A percentile compares a stretch with the other conserved stretches of the same genome.
Evolutionary conservation across 225 moss, liverwort and hornwort genomes (phyloP).

Genomic region (Anthoceros angustus): DNA sequence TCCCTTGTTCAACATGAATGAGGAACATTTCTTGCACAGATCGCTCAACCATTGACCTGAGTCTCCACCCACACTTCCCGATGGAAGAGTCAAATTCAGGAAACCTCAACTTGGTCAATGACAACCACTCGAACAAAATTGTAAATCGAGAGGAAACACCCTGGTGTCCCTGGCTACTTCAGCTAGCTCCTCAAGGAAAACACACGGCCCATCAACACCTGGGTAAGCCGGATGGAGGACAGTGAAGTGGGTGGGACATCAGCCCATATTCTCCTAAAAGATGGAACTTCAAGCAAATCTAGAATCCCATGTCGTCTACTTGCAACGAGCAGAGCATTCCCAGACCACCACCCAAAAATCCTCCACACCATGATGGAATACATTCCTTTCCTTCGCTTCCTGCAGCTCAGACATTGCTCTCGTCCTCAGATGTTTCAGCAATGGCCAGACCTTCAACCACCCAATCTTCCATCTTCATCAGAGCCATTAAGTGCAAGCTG

Average conservation of each 20-base stretch:
- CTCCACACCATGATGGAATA: slow-evolving; percentile 13
- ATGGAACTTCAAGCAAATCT: slow-evolving; percentile 16
- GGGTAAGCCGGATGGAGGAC: slow-evolving; percentile 25
- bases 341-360: slow-evolving; percentile 30
- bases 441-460: slow-evolving; percentile 3
- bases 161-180: slow-evolving; percentile 4
- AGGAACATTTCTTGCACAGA: slow-evolving; percentile 43
- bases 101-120: neutral
- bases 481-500: slow-evolving; percentile 20
- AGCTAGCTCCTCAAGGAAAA: slow-evolving; percentile 21
- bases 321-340: slow-evolving; percentile 29
- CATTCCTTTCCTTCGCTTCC: no score
- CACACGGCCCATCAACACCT: slow-evolving; percentile 18
- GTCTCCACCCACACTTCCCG: slow-evolving; percentile 14
- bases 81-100: neutral
- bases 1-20: slow-evolving; percentile 35
- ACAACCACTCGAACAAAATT: neutral
- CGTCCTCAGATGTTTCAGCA: neutral
- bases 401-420: neutral
- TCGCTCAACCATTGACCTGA: slow-evolving; percentile 31
- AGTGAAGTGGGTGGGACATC: slow-evolving; percentile 25
- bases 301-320: slow-evolving; percentile 19
- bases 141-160: neutral
- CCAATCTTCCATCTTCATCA: slow-evolving; percentile 18
- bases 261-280: slow-evolving; percentile 20